Percentiles rank a stretch among this genome's conserved stretches.
Conservation (phyloP, 305 asterid species). For the Solanum aculeatissimum region DNA sequence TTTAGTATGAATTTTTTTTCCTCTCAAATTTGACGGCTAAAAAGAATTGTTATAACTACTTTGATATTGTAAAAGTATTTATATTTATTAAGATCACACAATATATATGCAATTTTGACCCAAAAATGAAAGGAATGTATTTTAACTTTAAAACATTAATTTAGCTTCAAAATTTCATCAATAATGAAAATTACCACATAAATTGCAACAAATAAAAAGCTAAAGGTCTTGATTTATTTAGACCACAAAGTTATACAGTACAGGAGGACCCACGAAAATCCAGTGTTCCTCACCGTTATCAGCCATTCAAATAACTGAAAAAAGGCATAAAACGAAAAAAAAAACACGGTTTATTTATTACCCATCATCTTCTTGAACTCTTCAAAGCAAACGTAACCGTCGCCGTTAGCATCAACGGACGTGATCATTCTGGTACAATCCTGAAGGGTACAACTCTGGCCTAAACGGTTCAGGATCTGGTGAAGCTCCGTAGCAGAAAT, state of each 20-base stretch:
- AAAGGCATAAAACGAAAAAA: neutral
- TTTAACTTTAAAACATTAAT: too few relatives aligned
- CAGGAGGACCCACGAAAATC: neutral
- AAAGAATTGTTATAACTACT: too few relatives aligned
- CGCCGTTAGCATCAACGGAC: constrained; percentile 62
- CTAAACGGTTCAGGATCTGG: constrained; percentile 52
- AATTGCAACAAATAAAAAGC: neutral
- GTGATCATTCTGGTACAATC: constrained; percentile 63
- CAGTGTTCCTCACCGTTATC: neutral
- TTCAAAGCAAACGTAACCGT: constrained; percentile 50
- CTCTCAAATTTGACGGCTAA: too few relatives aligned
- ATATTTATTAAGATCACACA: too few relatives aligned
- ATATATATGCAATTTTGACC: too few relatives aligned
- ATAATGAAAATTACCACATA: rapidly evolving
- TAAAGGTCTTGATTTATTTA: neutral
- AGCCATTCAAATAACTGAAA: neutral
- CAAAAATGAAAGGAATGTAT: too few relatives aligned
- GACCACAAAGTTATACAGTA: neutral
- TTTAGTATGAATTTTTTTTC: too few relatives aligned
- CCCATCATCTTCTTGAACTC: constrained; percentile 80
- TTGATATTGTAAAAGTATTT: too few relatives aligned
- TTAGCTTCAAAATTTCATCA: too few relatives aligned
- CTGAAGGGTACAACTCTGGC: constrained; percentile 38
- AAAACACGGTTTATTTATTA: neutral
- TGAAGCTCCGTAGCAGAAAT: constrained; percentile 64